Evolutionary conservation across 139 green algal species (phyloP).

Genomic region (Haematococcus sp.): DNA sequence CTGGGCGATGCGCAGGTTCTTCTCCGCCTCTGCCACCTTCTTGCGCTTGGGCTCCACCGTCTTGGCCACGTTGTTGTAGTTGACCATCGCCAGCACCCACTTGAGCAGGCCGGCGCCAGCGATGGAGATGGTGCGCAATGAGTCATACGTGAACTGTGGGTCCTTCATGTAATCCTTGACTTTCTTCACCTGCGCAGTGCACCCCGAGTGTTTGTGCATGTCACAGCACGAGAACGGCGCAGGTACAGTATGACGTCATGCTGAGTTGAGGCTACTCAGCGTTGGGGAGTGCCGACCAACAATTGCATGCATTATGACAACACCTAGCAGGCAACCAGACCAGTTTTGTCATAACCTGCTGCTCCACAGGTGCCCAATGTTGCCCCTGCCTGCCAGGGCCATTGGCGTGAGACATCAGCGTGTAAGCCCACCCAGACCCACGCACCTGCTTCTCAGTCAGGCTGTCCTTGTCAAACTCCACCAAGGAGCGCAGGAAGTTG

Average conservation of each 20-base stretch:
- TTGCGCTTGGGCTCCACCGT: conserved; percentile 82
- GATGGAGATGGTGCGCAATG: conserved; percentile 50
- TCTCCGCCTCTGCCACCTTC: conserved; percentile 77
- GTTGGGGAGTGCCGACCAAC: not conserved
- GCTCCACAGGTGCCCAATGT: not conserved
- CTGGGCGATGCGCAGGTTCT: conserved; percentile 68
- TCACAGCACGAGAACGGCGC: not conserved
- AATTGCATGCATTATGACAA: not conserved
- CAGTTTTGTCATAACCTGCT: not conserved
- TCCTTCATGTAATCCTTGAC: conserved; percentile 88
- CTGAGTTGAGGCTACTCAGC: too few relatives aligned
- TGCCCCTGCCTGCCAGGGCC: too few relatives aligned
- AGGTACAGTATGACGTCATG: too few relatives aligned
- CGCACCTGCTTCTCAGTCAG: conserved; percentile 68
- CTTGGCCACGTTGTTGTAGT: conserved; percentile 81
- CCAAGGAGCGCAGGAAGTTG: conserved; percentile 72
- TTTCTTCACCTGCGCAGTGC: conserved; percentile 55
- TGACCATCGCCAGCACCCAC: conserved; percentile 87
- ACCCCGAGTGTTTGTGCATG: not conserved
- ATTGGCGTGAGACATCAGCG: too few relatives aligned
- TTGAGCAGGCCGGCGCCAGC: conserved; percentile 68
- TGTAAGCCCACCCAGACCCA: not conserved
- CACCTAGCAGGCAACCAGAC: too few relatives aligned
- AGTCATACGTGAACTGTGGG: conserved; percentile 71
- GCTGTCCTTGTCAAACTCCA: conserved; percentile 83